Percentiles rank a stretch among this genome's conserved stretches.
Evolutionary conservation across 768 basidiomycete species (phyloP).

Genomic region (Boletus rubropictus): DNA sequence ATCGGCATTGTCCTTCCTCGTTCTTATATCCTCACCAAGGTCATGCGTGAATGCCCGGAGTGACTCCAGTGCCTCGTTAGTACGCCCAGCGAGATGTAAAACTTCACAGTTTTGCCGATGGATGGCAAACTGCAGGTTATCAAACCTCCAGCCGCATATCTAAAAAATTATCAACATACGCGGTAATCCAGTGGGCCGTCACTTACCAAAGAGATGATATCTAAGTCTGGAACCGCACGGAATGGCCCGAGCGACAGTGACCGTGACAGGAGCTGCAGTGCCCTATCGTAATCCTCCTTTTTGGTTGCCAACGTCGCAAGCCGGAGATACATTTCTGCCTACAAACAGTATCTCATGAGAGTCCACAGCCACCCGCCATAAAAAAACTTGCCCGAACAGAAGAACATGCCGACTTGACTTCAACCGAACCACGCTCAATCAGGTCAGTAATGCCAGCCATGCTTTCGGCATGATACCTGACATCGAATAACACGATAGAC

Average conservation of each 20-base stretch:
- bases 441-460: conserved; percentile 8
- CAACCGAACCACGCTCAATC: conserved; percentile 2
- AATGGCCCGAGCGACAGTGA: conserved; percentile 5
- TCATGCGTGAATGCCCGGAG: not conserved
- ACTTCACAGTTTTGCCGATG: conserved; percentile 1
- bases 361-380: no score
- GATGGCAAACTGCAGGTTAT: conserved; percentile 2
- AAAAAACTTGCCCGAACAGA: conserved; percentile 5
- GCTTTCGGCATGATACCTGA: conserved; percentile 8
- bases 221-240: not conserved
- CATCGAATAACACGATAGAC: conserved; percentile 7
- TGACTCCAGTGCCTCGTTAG: not conserved
- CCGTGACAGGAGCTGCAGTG: not conserved
- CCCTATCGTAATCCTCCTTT: not conserved
- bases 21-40: not conserved
- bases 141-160: conserved; percentile 12
- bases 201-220: conserved; percentile 1
- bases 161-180: not conserved
- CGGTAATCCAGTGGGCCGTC: not conserved
- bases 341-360: no score
- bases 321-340: no score
- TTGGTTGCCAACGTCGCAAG: conserved; percentile 2
- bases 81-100: no score
- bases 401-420: not conserved
- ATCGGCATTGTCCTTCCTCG: not conserved